Evolutionary conservation across 1,284 basidiomycete species (phyloP), one percentile per base, ranked within the genome.

Genomic region (Ceratobasidium sp.): DNA sequence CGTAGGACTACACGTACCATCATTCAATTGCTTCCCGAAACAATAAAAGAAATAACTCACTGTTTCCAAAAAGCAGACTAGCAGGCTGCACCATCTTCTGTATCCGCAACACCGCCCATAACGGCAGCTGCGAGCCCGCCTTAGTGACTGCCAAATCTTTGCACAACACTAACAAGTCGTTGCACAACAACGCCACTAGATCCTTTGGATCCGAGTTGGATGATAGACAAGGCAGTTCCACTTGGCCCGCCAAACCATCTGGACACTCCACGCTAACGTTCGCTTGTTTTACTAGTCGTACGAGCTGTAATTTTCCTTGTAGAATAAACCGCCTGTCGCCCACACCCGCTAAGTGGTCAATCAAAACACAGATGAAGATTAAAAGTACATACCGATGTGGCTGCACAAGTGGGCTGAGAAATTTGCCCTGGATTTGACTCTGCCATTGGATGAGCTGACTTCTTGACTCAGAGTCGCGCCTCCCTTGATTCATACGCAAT

Each of bases 401-500:
- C 81, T 99, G 98, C 32, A 99, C 98, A 52, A 99, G 85, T 9
- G 98, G 96, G 73, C 94, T 96, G 2, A 95, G 94, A 80, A 98
- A 98, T 78, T 89, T 92, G 30, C 94, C 95, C 52, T 91, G 87
- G 78, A 99, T 98, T 77, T 94, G 87, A 62, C 90, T 82, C 83
- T 99, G 97, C 98, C 98, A 95, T 78, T 92, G 89, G 26, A 96
- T 92, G 35, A 98, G 87, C 78, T 94, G 92, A 44, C 91, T 87
- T 38, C 96, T 87, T 4, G 93, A 95, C 82, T 98, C 96, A 2
- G 94, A 87, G 78, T 98, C 96, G 18, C 96, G 89, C 82, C 98
- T 98, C 76, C 95, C 94, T 83, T 98, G 96, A 81, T 98, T 98
- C 94, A 98, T 97, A 78, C 93, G 92, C 69, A 89, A 94, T 8